Evolutionary conservation across 495 filamentous ascomycete species (phyloP), one percentile per base, ranked within the genome.

Genomic region (Clavariopsis aquatica): DNA sequence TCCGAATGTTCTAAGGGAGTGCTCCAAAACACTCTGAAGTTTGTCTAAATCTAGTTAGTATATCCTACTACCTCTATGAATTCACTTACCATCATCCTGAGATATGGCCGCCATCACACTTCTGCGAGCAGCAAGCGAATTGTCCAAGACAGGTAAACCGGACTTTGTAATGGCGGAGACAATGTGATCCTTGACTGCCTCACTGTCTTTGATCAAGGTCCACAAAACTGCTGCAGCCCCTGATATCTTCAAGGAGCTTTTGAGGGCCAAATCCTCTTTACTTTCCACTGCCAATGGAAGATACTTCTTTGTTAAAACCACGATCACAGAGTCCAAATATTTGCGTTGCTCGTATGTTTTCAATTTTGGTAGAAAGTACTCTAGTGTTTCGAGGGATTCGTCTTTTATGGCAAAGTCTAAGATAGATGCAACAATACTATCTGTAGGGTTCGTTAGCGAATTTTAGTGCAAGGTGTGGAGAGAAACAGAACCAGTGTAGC

Each of bases 1-100:
- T 12, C 88, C 89, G 71, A 96, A 96, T 36, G 89, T 82, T 51
- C 77, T 76, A 26, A 96, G 77, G 53, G 80, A 80, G 70, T 85
- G 89, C 62, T 89, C 83, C 19, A 95, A 70, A 12, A 95, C 71
- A 3, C 69, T 74, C 27, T 81, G 77, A 19, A 92, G 73, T 9
- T 78, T 73, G 3, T 82, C 80, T 84, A 55, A 17, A 26, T 3
- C 2, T 1, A 0, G 2, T 69, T 20, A 69, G 57, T 19, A 9
- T 19, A 26, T 22, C 26, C 19, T 22, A n/a, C 38, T 53, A 0
- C 6, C 6, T 6, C 38, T 15, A 22, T 12, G 24, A 23, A 10
- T 27, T 6, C 27, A 69, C 74, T 55, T 68, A 84, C 83, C 83
- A 62, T 77, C 77, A 38, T 85, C 75, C n/a, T 80, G 69, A 19